These are phyloP conservation scores for Lotmaria passim DNA, from an alignment of 208 protist genomes.

Conservation along the genomic window DNA sequence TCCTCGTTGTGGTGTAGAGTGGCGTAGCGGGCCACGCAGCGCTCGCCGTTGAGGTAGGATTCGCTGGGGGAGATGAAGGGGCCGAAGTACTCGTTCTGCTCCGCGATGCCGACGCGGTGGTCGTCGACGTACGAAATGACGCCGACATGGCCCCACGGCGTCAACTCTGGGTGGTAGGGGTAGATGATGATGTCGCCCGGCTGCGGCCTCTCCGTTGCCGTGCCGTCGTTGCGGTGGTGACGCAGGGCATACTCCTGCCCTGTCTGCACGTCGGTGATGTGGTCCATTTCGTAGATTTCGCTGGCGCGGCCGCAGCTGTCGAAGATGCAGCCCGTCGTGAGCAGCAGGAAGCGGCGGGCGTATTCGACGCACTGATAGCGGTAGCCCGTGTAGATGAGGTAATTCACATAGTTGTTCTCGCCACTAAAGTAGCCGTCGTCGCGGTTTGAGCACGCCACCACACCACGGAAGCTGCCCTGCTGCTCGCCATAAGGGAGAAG, in stretches of 20 bases:
- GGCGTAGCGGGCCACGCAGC: conserved; percentile 64
- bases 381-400: conserved; percentile 72
- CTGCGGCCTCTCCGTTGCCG: conserved; percentile 38
- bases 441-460: conserved; percentile 70
- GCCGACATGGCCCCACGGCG: conserved; percentile 75
- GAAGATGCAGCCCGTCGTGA: conserved; percentile 79
- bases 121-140: conserved; percentile 80
- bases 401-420: conserved; percentile 77
- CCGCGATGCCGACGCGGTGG: conserved; percentile 61
- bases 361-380: conserved; percentile 87
- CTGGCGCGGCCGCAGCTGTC: conserved; percentile 62
- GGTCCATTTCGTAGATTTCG: conserved; percentile 74
- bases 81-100: conserved; percentile 79
- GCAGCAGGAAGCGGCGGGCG: conserved; percentile 74
- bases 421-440: conserved; percentile 87
- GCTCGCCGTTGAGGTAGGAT: conserved; percentile 63
- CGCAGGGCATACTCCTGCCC: conserved; percentile 49
- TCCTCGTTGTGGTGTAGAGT: conserved; percentile 37
- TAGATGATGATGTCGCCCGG: conserved; percentile 78
- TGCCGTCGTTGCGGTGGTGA: conserved; percentile 56
- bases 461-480: conserved; percentile 72
- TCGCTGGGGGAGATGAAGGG: conserved; percentile 51
- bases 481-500: conserved; percentile 64
- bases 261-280: conserved; percentile 70
- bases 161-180: conserved; percentile 52